A percentile compares a stretch with the other conserved stretches of the same genome.
Evolutionary conservation across 2,329 filamentous ascomycete genomes (phyloP).

Genomic region (Paecilomyces variotii): DNA sequence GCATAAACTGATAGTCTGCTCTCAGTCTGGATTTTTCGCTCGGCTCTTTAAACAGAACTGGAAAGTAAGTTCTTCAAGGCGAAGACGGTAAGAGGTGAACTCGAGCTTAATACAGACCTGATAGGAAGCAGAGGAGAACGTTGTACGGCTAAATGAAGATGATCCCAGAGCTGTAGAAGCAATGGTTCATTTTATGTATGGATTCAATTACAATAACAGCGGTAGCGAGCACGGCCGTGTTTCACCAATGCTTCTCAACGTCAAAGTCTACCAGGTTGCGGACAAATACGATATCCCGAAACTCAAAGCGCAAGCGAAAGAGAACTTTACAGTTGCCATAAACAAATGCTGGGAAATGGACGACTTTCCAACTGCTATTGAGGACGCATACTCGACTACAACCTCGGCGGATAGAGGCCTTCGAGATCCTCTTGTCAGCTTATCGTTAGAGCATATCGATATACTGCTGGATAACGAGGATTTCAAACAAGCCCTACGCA

Average conservation of each 20-base stretch:
- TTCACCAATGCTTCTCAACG: slow-evolving; percentile 15
- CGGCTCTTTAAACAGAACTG: neutral
- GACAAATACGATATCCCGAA: slow-evolving; percentile 17
- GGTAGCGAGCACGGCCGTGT: slow-evolving; percentile 5
- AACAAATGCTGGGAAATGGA: slow-evolving; percentile 14
- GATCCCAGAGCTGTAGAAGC: slow-evolving; percentile 11
- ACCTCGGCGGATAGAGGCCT: neutral
- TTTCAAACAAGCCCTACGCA: too few relatives aligned
- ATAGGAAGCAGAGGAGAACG: slow-evolving; percentile 1
- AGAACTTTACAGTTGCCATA: slow-evolving; percentile 11
- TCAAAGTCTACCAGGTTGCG: slow-evolving; percentile 15
- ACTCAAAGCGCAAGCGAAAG: slow-evolving; percentile 13
- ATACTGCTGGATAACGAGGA: too few relatives aligned
- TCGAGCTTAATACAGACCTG: neutral
- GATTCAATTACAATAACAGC: slow-evolving; percentile 14
- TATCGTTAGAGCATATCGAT: too few relatives aligned
- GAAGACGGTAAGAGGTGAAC: neutral
- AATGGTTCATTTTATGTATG: slow-evolving; percentile 20
- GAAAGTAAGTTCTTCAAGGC: neutral
- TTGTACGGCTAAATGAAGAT: slow-evolving; percentile 6
- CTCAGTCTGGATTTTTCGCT: slow-evolving; percentile 2
- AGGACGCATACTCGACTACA: neutral
- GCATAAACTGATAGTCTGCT: slow-evolving; percentile 1
- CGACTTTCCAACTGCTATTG: slow-evolving; percentile 1
- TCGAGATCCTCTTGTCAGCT: too few relatives aligned